Evolutionary conservation across 805 yeast genomes (phyloP).

Genomic region (Tetrapisispora namnaoensis): DNA sequence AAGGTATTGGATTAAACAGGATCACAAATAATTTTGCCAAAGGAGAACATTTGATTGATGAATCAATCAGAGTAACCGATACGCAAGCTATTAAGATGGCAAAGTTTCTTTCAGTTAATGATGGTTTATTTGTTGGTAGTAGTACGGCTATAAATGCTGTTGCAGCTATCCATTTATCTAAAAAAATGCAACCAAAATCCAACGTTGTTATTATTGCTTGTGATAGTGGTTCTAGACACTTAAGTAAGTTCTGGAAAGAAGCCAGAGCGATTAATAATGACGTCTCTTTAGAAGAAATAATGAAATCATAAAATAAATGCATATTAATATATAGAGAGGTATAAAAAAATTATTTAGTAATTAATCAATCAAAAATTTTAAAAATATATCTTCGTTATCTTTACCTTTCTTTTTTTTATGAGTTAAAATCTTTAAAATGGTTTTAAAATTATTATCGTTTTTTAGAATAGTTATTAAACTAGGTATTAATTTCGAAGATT

Average conservation of each 20-base stretch:
- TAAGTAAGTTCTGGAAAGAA: slow-evolving; percentile 84
- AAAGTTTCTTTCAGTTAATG: slow-evolving; percentile 63
- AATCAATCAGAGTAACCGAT: slow-evolving; percentile 71
- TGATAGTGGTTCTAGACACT: slow-evolving; percentile 84
- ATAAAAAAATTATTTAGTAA: not conserved
- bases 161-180: slow-evolving; percentile 63
- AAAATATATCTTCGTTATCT: not conserved
- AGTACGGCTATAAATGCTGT: slow-evolving; percentile 92
- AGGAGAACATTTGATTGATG: slow-evolving; percentile 66
- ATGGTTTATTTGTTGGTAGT: slow-evolving; percentile 86
- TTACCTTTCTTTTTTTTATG: not conserved
- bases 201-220: slow-evolving; percentile 79
- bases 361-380: not conserved
- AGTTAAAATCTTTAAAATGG: not conserved
- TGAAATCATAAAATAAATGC: slow-evolving; percentile 4
- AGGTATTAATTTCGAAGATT: slow-evolving; percentile 17
- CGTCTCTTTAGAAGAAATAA: slow-evolving; percentile 30
- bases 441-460: slow-evolving; percentile 13
- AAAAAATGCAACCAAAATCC: slow-evolving; percentile 44
- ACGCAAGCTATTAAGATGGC: slow-evolving; percentile 85
- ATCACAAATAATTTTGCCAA: slow-evolving; percentile 69
- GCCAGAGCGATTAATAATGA: slow-evolving; percentile 35
- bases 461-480: slow-evolving; percentile 12
- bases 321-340: not conserved
- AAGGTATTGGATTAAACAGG: slow-evolving; percentile 88